Conservation (phyloP, 371 early-diverging fungal genomes). For the Parasitella parasitica region DNA sequence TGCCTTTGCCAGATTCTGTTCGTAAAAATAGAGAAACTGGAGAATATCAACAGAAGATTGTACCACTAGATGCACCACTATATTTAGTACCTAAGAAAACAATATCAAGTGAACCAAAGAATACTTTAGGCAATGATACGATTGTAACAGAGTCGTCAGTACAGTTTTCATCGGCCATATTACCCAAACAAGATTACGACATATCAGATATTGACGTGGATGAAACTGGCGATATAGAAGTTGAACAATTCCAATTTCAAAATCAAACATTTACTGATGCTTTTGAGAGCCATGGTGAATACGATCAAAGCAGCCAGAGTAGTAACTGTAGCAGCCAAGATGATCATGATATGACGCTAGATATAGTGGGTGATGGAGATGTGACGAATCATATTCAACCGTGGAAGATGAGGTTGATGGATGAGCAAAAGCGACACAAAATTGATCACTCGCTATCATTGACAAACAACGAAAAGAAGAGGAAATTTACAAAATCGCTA, state of each 20-base stretch:
- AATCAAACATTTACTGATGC: neutral
- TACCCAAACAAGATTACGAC: neutral
- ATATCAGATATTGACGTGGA: neutral
- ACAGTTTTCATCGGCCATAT: neutral
- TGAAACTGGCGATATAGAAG: neutral
- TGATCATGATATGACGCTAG: neutral
- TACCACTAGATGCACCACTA: slow-evolving; percentile 2
- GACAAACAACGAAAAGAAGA: neutral
- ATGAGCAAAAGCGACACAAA: neutral
- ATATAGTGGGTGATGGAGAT: slow-evolving; percentile 8
- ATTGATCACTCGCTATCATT: neutral
- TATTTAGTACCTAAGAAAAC: neutral
- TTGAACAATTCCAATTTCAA: neutral
- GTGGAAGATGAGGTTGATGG: neutral
- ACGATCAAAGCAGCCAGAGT: neutral
- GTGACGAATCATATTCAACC: neutral
- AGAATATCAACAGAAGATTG: neutral
- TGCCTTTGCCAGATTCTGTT: slow-evolving; percentile 4
- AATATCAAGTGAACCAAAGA: neutral
- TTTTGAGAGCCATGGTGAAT: neutral
- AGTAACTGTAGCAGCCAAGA: neutral
- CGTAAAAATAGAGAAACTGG: neutral
- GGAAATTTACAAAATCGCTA: neutral
- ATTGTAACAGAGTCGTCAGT: neutral
- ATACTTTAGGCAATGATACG: neutral